phyloP scores from a whole-genome alignment of 2,329 filamentous ascomycete genomes.

The Cordyceps militaris region DNA sequence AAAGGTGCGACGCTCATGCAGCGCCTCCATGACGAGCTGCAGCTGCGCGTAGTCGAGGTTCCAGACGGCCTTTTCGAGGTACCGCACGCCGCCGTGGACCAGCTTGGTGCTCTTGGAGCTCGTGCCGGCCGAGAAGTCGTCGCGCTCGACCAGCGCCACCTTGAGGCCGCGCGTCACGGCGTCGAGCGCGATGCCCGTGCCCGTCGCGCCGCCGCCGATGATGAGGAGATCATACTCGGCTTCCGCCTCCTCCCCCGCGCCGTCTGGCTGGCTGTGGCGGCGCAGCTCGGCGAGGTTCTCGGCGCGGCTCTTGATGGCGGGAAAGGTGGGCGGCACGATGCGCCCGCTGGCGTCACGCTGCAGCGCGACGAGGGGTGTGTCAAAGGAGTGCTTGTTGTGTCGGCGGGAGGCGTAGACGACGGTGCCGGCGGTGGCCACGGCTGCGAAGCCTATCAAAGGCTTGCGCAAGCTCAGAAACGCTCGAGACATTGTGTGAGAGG shows the following conservation, averaged over 20 bases:
- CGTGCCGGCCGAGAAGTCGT: constrained; percentile 76
- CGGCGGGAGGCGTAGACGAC: constrained; percentile 24
- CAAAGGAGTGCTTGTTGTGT: constrained; percentile 24
- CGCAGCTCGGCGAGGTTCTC: constrained; percentile 36
- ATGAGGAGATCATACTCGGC: constrained; percentile 72
- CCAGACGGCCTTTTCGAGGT: constrained; percentile 81
- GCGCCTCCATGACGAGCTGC: constrained; percentile 70
- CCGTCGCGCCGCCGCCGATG: constrained; percentile 74
- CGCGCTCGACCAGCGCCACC: constrained; percentile 73
- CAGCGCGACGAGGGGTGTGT: constrained; percentile 27
- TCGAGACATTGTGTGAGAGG: constrained; percentile 25
- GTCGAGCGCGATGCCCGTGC: constrained; percentile 73
- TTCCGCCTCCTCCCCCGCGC: too few relatives aligned
- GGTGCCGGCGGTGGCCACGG: constrained; percentile 24
- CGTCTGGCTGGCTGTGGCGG: constrained; percentile 27
- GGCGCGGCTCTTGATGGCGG: constrained; percentile 26
- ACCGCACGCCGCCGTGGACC: constrained; percentile 77
- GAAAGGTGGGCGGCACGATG: constrained; percentile 33
- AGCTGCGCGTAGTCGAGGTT: constrained; percentile 81
- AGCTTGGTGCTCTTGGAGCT: constrained; percentile 85
- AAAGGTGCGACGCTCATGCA: constrained; percentile 78
- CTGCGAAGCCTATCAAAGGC: constrained; percentile 27
- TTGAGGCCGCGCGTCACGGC: constrained; percentile 71
- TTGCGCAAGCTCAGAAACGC: constrained; percentile 29
- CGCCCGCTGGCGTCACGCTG: constrained; percentile 30